phyloP scores from a whole-genome alignment of 768 basidiomycete species.

The Amanita muscaria region DNA sequence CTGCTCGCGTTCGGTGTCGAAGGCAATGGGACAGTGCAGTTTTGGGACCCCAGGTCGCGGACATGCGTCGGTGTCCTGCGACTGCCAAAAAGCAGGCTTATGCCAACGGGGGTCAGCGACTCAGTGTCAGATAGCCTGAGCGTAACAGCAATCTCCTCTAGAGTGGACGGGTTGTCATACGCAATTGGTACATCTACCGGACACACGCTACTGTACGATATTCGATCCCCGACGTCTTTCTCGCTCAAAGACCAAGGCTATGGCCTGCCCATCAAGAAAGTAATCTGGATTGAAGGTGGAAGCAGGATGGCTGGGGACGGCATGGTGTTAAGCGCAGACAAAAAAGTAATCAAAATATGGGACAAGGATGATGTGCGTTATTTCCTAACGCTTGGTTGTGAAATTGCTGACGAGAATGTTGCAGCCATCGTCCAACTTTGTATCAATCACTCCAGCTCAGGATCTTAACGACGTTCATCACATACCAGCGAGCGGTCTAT shows the following conservation, averaged over 20 bases:
- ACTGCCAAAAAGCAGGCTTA: conserved; percentile 46
- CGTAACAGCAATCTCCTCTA: conserved; percentile 79
- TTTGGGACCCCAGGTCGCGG: conserved; percentile 92
- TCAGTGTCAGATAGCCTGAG: conserved; percentile 31
- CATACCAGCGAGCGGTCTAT: conserved; percentile 77
- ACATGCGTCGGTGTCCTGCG: conserved; percentile 60
- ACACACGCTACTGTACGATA: conserved; percentile 89
- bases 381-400: not conserved
- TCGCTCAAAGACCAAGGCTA: conserved; percentile 96
- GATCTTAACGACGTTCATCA: conserved; percentile 91
- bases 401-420: conserved; percentile 10
- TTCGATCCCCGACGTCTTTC: conserved; percentile 75
- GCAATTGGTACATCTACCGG: conserved; percentile 94
- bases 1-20: conserved; percentile 86
- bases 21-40: conserved; percentile 79
- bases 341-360: conserved; percentile 98
- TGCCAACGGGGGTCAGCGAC: conserved; percentile 26
- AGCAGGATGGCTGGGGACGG: conserved; percentile 78
- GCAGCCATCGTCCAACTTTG: conserved; percentile 80
- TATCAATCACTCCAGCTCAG: conserved; percentile 83
- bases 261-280: conserved; percentile 77
- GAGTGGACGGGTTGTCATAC: conserved; percentile 84
- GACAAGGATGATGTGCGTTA: conserved; percentile 67
- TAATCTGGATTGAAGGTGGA: conserved; percentile 87
- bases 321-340: conserved; percentile 86